Conservation (phyloP, 805 yeast species). For the Wickerhamiella hasegawae region DNA sequence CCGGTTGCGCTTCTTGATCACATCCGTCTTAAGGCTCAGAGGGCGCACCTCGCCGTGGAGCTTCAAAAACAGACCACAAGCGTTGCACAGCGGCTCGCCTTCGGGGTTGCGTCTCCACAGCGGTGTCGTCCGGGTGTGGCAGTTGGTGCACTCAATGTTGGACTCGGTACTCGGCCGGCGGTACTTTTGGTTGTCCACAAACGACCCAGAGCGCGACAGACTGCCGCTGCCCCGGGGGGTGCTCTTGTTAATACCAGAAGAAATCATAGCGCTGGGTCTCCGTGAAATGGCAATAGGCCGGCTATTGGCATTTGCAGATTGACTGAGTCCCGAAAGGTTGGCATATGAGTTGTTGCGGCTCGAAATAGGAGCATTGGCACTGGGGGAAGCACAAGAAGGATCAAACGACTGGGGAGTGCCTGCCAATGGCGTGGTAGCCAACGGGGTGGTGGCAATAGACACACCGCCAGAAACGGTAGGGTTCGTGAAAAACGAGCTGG, state of each 20-base stretch:
- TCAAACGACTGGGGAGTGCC: too few species aligned
- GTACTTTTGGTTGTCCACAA: constrained; percentile 3
- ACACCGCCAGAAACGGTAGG: too few species aligned
- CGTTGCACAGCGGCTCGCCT: constrained; percentile 90
- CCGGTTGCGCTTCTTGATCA: constrained; percentile 83
- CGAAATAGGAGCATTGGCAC: too few species aligned
- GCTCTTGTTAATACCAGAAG: background rate
- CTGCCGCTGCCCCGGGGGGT: background rate
- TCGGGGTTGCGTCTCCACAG: constrained; percentile 89
- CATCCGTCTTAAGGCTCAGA: constrained; percentile 81
- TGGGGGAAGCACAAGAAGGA: too few species aligned
- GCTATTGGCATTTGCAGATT: too few species aligned
- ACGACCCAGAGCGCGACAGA: constrained; percentile 1
- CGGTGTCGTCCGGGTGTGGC: constrained; percentile 87
- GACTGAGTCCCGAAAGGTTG: too few species aligned
- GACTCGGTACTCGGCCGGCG: constrained; percentile 3
- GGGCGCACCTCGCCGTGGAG: constrained; percentile 94
- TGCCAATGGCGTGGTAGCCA: too few species aligned
- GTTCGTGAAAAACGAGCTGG: too few species aligned
- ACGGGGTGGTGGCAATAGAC: too few species aligned
- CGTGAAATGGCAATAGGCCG: background rate
- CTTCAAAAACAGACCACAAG: constrained; percentile 87
- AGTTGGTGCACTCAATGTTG: constrained; percentile 51
- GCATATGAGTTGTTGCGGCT: too few species aligned
- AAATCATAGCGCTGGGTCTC: background rate